phyloP scores from a whole-genome alignment of 768 basidiomycete genomes.

The Naematelia aurantialba region DNA sequence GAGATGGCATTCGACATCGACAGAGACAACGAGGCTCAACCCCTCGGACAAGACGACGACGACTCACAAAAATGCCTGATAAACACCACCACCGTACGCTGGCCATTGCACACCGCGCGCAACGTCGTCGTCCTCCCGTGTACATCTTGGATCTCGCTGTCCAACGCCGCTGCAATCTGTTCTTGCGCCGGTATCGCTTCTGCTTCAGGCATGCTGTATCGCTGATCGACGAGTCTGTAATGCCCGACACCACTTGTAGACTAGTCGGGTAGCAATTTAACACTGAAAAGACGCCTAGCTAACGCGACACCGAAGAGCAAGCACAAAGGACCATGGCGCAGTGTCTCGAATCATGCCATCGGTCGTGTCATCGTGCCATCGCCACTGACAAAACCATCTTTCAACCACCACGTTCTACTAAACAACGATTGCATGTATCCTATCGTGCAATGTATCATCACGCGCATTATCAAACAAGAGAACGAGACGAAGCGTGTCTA shows the following conservation, averaged over 20 bases:
- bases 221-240: too few species aligned
- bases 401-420: neutral
- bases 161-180: neutral
- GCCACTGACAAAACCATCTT: too few species aligned
- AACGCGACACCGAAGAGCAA: too few species aligned
- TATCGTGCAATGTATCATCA: neutral
- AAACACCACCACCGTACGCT: constrained; percentile 10
- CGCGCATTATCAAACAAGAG: neutral
- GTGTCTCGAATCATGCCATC: too few species aligned
- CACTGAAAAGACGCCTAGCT: too few species aligned
- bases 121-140: constrained; percentile 8
- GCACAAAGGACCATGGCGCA: too few species aligned
- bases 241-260: too few species aligned
- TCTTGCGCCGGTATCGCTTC: neutral
- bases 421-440: neutral
- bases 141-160: constrained; percentile 6
- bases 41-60: neutral
- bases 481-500: neutral
- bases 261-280: too few species aligned
- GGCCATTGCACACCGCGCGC: constrained; percentile 5
- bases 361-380: too few species aligned
- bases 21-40: neutral
- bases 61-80: constrained; percentile 21
- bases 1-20: neutral
- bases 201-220: too few species aligned